Evolutionary conservation across 2,329 filamentous ascomycete species (phyloP).

Genomic region (Colletotrichum sp.): DNA sequence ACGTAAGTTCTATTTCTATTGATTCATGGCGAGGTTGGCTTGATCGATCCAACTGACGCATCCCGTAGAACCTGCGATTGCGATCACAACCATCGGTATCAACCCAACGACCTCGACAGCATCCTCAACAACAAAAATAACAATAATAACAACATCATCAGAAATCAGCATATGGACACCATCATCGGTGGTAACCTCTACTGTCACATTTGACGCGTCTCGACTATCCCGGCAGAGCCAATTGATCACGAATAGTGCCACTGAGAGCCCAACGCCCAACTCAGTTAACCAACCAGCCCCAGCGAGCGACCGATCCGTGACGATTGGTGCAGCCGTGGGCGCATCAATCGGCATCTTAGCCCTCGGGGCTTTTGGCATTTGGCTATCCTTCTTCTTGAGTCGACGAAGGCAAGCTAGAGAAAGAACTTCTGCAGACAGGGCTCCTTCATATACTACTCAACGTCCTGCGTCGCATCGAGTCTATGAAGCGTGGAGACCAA

Average conservation of each 20-base stretch:
- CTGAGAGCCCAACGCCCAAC: neutral
- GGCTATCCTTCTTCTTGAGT: neutral
- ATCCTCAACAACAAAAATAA: no score
- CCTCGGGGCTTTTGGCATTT: neutral
- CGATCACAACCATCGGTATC: conserved; percentile 4
- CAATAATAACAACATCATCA: neutral
- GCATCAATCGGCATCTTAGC: neutral
- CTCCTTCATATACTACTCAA: neutral
- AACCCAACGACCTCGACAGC: neutral
- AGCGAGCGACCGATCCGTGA: neutral
- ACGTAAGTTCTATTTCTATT: neutral
- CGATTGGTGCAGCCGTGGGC: neutral
- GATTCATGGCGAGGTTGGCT: rapidly evolving
- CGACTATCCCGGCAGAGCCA: neutral
- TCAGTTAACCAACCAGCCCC: no score
- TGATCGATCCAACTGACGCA: neutral
- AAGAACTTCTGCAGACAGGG: rapidly evolving
- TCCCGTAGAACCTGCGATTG: neutral
- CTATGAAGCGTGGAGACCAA: neutral
- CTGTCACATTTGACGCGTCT: neutral
- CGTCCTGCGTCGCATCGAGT: neutral
- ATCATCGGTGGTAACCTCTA: neutral
- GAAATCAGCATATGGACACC: neutral
- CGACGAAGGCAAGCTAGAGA: neutral
- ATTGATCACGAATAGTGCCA: neutral